phyloP scores from a whole-genome alignment of 768 basidiomycete genomes.

The Rhizopogon roseolus region DNA sequence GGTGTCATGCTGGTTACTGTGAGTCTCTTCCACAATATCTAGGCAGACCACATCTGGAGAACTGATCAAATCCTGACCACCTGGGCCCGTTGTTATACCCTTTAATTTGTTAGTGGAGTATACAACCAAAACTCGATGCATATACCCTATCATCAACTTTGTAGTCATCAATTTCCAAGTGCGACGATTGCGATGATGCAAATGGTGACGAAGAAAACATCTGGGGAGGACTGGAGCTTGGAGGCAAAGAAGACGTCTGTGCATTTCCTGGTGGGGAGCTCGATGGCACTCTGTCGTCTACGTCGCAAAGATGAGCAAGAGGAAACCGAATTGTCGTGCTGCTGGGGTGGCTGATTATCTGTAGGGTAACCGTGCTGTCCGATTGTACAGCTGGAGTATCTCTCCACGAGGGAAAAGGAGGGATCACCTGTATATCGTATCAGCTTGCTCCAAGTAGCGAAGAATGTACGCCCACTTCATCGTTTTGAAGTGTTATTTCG shows the following conservation, averaged over 20 bases:
- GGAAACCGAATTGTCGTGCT: neutral
- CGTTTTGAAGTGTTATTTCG: neutral
- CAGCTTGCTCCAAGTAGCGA: neutral
- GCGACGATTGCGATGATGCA: conserved; percentile 28
- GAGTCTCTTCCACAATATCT: neutral
- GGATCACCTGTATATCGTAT: neutral
- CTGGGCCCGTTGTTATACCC: neutral
- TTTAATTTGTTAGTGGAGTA: neutral
- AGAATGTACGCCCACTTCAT: neutral
- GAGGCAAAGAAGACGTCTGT: conserved; percentile 22
- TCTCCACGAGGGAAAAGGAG: neutral
- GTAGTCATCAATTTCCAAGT: conserved; percentile 1
- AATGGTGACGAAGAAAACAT: conserved; percentile 41
- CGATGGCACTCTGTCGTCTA: neutral
- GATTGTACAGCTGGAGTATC: neutral
- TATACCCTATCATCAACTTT: conserved; percentile 14
- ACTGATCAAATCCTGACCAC: neutral
- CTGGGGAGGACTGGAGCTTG: conserved; percentile 44
- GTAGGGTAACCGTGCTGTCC: neutral
- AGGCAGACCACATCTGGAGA: neutral
- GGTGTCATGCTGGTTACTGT: too few relatives aligned
- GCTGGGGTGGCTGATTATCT: neutral
- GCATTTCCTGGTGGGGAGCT: conserved; percentile 1
- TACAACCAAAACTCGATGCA: neutral
- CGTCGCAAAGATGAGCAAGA: neutral